These are phyloP conservation scores for Candida boidinii DNA, from an alignment of 805 yeast species.

Conservation along the genomic window DNA sequence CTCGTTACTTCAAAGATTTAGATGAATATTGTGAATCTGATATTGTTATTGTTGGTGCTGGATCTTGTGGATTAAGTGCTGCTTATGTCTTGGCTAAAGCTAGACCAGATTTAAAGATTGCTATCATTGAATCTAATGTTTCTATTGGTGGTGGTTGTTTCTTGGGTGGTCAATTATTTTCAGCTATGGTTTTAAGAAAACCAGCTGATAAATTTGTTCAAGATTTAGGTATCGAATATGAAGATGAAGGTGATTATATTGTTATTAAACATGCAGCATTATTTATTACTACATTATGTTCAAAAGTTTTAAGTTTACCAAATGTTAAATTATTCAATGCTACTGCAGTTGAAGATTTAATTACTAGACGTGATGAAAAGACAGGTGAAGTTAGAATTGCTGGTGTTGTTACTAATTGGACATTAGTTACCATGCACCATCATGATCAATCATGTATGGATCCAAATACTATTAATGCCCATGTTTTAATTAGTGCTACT, in stretches of 20 bases:
- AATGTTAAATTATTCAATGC: slow-evolving; percentile 74
- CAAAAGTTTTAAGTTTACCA: slow-evolving; percentile 63
- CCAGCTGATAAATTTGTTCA: slow-evolving; percentile 66
- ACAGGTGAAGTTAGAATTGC: slow-evolving; percentile 57
- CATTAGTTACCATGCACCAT: slow-evolving; percentile 67
- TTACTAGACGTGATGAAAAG: slow-evolving; percentile 53
- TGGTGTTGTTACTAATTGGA: slow-evolving; percentile 82
- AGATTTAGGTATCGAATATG: slow-evolving; percentile 56
- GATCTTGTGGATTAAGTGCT: slow-evolving; percentile 68
- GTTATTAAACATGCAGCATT: slow-evolving; percentile 77
- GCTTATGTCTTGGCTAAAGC: slow-evolving; percentile 67
- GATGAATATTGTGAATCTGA: slow-evolving; percentile 71
- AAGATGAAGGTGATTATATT: slow-evolving; percentile 74
- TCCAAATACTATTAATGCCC: slow-evolving; percentile 65
- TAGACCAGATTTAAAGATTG: slow-evolving; percentile 69
- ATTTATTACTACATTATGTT: slow-evolving; percentile 62
- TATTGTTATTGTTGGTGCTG: slow-evolving; percentile 70
- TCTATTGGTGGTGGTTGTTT: slow-evolving; percentile 78
- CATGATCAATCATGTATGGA: slow-evolving; percentile 77
- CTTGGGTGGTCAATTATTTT: slow-evolving; percentile 69
- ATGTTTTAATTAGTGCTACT: slow-evolving; percentile 60
- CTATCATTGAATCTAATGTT: slow-evolving; percentile 67
- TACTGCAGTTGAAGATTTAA: slow-evolving; percentile 72
- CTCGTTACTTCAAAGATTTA: slow-evolving; percentile 61
- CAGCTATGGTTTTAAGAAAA: slow-evolving; percentile 73